Percentiles rank a stretch among this genome's conserved stretches.
Evolutionary conservation across 2,329 filamentous ascomycete species (phyloP).

Genomic region (Chalaropsis thielavioides): DNA sequence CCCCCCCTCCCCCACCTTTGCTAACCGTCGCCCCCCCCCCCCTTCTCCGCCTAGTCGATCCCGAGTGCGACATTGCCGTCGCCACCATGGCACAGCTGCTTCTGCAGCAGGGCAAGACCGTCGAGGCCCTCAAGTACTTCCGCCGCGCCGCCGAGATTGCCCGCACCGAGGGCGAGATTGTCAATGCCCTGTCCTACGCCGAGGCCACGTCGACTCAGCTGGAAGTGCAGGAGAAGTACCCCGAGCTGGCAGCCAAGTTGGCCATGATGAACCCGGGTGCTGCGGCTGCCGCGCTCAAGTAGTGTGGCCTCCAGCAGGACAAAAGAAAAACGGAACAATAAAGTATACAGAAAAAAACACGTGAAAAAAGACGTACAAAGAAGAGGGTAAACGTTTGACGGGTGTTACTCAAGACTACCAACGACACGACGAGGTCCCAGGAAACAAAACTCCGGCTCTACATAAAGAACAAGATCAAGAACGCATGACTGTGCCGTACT

Average conservation of each 20-base stretch:
- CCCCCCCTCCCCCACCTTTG: too few species aligned
- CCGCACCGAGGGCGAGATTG: slow-evolving; percentile 84
- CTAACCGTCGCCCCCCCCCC: neutral
- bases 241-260: slow-evolving; percentile 59
- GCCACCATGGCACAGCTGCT: slow-evolving; percentile 97
- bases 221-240: slow-evolving; percentile 78
- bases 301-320: neutral
- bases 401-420: neutral
- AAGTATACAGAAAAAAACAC: neutral
- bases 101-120: slow-evolving; percentile 93
- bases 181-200: slow-evolving; percentile 92
- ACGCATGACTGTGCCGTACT: neutral
- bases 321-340: neutral
- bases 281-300: slow-evolving; percentile 6
- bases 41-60: slow-evolving; percentile 48
- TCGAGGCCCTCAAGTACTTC: slow-evolving; percentile 89
- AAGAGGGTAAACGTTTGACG: neutral
- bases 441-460: neutral
- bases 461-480: slow-evolving; percentile 3
- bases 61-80: slow-evolving; percentile 96
- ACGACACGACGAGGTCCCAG: neutral
- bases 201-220: slow-evolving; percentile 94
- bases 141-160: slow-evolving; percentile 90
- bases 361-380: neutral
- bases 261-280: slow-evolving; percentile 17